Evolutionary conservation across 2,329 filamentous ascomycete species (phyloP).

Genomic region (Ophiostoma tasmaniense): DNA sequence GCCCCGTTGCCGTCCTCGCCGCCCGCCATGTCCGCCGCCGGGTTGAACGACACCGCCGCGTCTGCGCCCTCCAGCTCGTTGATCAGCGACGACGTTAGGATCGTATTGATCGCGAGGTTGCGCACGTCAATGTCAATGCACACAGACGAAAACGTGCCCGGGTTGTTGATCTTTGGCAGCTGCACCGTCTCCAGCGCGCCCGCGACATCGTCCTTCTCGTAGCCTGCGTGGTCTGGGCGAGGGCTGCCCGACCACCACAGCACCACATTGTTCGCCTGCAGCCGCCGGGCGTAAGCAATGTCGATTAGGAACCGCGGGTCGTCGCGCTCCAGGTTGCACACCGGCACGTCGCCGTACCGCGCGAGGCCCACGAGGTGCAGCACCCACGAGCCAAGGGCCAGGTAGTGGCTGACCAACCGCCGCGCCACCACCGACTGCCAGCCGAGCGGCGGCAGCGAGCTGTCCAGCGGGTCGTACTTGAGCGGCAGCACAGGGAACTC

Average conservation of each 20-base stretch:
- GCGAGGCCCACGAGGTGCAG: slow-evolving; percentile 79
- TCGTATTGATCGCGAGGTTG: slow-evolving; percentile 95
- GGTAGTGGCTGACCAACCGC: slow-evolving; percentile 77
- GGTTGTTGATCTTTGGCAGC: slow-evolving; percentile 89
- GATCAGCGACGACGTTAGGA: slow-evolving; percentile 90
- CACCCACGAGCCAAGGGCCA: slow-evolving; percentile 89
- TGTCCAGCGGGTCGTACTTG: slow-evolving; percentile 73
- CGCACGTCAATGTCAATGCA: slow-evolving; percentile 92
- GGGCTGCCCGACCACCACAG: slow-evolving; percentile 92
- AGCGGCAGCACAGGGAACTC: slow-evolving; percentile 78
- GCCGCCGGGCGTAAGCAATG: slow-evolving; percentile 79
- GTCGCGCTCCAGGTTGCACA: slow-evolving; percentile 91
- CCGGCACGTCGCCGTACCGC: slow-evolving; percentile 83
- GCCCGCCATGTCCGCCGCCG: slow-evolving; percentile 45
- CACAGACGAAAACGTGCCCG: slow-evolving; percentile 88
- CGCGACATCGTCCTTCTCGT: slow-evolving; percentile 84
- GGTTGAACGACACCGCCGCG: slow-evolving; percentile 79
- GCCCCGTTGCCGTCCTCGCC: slow-evolving; percentile 51
- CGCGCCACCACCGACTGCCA: slow-evolving; percentile 90
- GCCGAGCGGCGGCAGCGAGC: slow-evolving; percentile 78
- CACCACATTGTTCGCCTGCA: slow-evolving; percentile 87
- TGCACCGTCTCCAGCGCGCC: slow-evolving; percentile 76
- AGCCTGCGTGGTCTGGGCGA: slow-evolving; percentile 87
- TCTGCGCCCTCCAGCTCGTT: slow-evolving; percentile 89
- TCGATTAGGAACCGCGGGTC: slow-evolving; percentile 95